Evolutionary conservation across 371 early-diverging fungal species (phyloP).

Genomic region (Synchytrium microbalum): DNA sequence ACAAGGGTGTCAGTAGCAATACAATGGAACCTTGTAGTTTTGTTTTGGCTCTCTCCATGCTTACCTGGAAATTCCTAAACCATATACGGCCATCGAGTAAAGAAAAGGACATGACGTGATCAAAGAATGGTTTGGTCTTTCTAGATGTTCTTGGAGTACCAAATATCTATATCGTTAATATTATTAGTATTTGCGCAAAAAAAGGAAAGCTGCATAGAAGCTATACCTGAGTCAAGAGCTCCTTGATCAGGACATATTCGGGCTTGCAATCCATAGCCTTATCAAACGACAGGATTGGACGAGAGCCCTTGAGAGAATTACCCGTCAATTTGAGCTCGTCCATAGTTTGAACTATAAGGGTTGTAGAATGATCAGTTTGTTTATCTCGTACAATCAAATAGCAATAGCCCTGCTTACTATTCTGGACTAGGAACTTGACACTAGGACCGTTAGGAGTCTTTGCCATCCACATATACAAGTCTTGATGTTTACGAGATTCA

Average conservation of each 20-base stretch:
- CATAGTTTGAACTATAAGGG: slow-evolving; percentile 83
- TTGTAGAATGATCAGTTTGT: not conserved
- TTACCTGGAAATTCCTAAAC: slow-evolving; percentile 93
- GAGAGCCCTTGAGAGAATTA: slow-evolving; percentile 93
- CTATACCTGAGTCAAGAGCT: slow-evolving; percentile 68
- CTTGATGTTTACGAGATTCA: slow-evolving; percentile 85
- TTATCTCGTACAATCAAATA: not conserved
- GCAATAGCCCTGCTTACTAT: slow-evolving; percentile 45
- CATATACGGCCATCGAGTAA: slow-evolving; percentile 85
- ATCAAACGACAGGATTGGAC: slow-evolving; percentile 91
- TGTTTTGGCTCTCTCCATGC: too few relatives aligned
- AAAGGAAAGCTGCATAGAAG: not conserved
- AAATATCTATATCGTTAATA: slow-evolving; percentile 51
- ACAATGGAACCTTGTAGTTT: too few relatives aligned
- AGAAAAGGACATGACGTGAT: slow-evolving; percentile 86
- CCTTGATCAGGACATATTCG: slow-evolving; percentile 63
- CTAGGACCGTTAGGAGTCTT: slow-evolving; percentile 94
- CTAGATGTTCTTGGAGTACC: slow-evolving; percentile 81
- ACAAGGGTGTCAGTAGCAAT: too few relatives aligned
- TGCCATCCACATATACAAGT: slow-evolving; percentile 91
- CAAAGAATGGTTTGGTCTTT: slow-evolving; percentile 91
- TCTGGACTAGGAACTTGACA: slow-evolving; percentile 89
- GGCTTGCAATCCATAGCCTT: slow-evolving; percentile 69
- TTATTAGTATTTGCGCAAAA: not conserved
- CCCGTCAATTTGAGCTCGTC: slow-evolving; percentile 96